Evolutionary conservation across 1,139 yeast genomes (phyloP), one percentile per base, ranked within the genome.

Genomic region (Kodamaea anthophila): DNA sequence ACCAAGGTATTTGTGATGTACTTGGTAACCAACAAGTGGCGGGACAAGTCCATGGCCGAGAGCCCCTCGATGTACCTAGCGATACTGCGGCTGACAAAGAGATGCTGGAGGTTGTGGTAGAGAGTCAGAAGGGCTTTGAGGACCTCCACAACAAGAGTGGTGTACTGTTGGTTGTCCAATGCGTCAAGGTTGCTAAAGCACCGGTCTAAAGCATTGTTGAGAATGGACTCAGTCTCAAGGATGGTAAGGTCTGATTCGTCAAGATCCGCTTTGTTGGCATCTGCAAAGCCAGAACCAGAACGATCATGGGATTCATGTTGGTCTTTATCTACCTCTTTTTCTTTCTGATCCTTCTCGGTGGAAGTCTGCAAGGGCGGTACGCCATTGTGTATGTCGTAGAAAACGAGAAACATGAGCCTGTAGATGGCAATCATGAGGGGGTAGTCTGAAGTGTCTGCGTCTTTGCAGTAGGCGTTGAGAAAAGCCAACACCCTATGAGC

Each of bases 101-200:
- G 20, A 5, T 36, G 26, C n/a, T 40, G 34, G 28, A 46, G 45
- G 28, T 50, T 51, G 31, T 51, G 56, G 29, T 50, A 47, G 21
- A 53, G 39, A 9, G 56, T 51, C 24, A 49, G 51, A 15, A 55
- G 37, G 12, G 56, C 51, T 30, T 55, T 55, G 32, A 54, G 41
- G n/a, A 54, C 35, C 30, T 55, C 60, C n/a, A 42, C 43, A 26
- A 49, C 33, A n/a, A 43, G 41, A 39, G 46, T 35, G 20, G 45
- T 29, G 25, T 26, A 36, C 35, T 26, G 32, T 38, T 15, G 23
- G 22, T 26, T 29, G 24, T 30, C 30, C 16, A 44, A 28, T 4
- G 4, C 15, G 15, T 18, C 21, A 11, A 16, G 14, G 7, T 15
- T 6, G 6, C 11, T 5, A 18, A 24, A 24, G 25, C 46, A 40